phyloP scores from a whole-genome alignment of 768 basidiomycete genomes.

The Dacryopinax primogenitus region DNA sequence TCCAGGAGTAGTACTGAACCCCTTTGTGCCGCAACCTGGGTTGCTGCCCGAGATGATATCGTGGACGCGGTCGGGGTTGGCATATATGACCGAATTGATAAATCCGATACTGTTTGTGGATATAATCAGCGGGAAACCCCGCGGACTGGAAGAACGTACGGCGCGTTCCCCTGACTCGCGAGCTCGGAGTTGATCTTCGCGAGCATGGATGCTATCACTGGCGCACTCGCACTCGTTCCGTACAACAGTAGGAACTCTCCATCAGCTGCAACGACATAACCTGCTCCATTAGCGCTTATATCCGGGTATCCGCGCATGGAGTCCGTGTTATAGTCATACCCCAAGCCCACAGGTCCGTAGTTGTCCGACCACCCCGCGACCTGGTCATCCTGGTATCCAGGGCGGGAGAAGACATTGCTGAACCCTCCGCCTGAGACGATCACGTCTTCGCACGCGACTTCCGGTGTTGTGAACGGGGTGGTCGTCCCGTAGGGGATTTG shows the following conservation, averaged over 20 bases:
- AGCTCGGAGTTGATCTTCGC: conserved; percentile 9
- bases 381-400: conserved; percentile 20
- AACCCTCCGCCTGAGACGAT: conserved; percentile 21
- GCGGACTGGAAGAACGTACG: not conserved
- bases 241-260: conserved; percentile 1
- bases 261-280: not conserved
- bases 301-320: not conserved
- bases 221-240: conserved; percentile 9
- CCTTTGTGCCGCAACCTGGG: conserved; percentile 12
- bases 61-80: not conserved
- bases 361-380: not conserved
- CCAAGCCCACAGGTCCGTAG: not conserved
- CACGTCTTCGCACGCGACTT: conserved; percentile 32
- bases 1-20: conserved; percentile 11
- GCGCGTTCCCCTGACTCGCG: not conserved
- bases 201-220: conserved; percentile 10
- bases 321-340: not conserved
- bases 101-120: conserved; percentile 4
- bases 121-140: not conserved
- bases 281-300: not conserved
- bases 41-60: conserved; percentile 12
- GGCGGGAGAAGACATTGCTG: conserved; percentile 23
- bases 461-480: conserved; percentile 29
- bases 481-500: conserved; percentile 34
- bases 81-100: conserved; percentile 12